A percentile compares a stretch with the other conserved stretches of the same genome.
Evolutionary conservation across 495 filamentous ascomycete species (phyloP).

Genomic region (Letharia columbiana): DNA sequence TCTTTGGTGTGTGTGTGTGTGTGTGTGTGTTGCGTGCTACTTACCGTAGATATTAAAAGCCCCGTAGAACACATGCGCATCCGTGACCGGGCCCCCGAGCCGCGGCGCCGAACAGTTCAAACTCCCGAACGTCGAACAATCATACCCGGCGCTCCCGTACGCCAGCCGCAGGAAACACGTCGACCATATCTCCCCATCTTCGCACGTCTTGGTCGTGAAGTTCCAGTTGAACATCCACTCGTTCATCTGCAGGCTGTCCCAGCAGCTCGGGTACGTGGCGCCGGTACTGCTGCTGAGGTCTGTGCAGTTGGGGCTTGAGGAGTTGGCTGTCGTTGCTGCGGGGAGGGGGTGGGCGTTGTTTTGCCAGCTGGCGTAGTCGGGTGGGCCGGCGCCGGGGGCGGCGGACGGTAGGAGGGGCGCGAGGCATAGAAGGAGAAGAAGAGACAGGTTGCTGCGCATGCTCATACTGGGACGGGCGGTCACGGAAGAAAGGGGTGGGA

Average conservation of each 20-base stretch:
- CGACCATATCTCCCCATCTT: neutral
- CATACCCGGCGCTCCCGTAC: neutral
- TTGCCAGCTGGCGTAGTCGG: neutral
- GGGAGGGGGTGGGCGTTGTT: neutral
- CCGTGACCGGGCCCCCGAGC: neutral
- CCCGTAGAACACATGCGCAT: neutral
- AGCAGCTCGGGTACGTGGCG: neutral
- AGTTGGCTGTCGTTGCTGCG: neutral
- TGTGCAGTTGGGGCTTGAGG: neutral
- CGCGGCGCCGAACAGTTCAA: neutral
- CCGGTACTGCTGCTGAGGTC: neutral
- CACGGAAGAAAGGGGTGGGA: neutral
- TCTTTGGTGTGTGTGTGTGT: neutral
- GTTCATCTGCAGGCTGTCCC: neutral
- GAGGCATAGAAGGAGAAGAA: neutral
- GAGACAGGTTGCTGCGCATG: neutral
- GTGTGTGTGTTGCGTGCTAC: too few relatives aligned
- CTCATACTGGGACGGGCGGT: neutral
- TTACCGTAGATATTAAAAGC: constrained; percentile 1
- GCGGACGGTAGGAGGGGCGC: neutral
- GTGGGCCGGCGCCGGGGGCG: neutral
- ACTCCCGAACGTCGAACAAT: neutral
- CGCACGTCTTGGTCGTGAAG: neutral
- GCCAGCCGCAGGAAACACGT: constrained; percentile 4
- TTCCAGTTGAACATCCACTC: constrained; percentile 3